Evolutionary conservation across 2,329 filamentous ascomycete species (phyloP), one percentile per base, ranked within the genome.

Genomic region (Aspergillus unguis): DNA sequence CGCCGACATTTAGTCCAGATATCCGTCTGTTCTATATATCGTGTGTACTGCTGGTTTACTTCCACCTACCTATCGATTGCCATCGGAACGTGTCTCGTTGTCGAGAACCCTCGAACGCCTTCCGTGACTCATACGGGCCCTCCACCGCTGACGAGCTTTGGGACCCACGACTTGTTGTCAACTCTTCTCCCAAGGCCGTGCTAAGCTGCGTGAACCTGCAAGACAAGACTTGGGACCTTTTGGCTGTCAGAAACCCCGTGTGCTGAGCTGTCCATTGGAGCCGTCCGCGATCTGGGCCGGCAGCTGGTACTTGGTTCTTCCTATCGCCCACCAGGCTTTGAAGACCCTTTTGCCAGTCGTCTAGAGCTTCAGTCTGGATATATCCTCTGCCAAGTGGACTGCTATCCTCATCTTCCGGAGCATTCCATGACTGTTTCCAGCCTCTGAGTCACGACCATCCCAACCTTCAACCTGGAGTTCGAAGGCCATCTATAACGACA

Each of bases 401-500:
- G 46, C 41, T 44, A 43, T 17, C 17, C 17, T 17, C 17, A 17
- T 17, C 17, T 17, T 17, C 17, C 17, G 17, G 17, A 17, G 17
- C 17, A 17, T 17, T 17, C 17, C 17, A 17, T 17, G 17, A 51
- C 52, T 46, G 42, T 48, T 55, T 36, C 29, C 48, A 52, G 55
- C 58, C 45, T 48, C 54, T 65, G 69, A 71, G 66, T 70, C 68
- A 65, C 62, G 59, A 60, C 58, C 58, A 51, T 51, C 48, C 54
- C 52, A 45, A 57, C 63, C 63, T 69, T 66, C 64, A 65, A 63
- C 66, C 67, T 60, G 66, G 66, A 68, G 68, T 69, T 70, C 62
- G 66, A 62, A 68, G 67, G 68, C 58, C 63, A 44, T 56, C 54
- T 60, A 54, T 58, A 54, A 61, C 61, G 58, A 58, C 48, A 52